Evolutionary conservation across 352 stramenopile species (phyloP).

Genomic region (Pythium rishiriense): DNA sequence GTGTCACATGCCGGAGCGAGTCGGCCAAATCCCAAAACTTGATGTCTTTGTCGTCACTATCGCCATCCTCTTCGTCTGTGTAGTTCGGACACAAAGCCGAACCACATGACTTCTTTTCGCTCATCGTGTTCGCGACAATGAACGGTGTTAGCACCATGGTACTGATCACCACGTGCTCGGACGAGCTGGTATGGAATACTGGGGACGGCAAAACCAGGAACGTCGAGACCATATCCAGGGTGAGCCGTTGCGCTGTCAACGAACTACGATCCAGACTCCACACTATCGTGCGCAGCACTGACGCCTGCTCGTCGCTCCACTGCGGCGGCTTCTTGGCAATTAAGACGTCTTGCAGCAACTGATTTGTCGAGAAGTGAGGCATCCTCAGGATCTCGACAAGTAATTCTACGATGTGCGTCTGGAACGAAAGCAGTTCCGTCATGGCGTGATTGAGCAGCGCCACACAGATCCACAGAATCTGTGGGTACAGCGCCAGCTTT

Average conservation of each 20-base stretch:
- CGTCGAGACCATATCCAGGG: constrained; percentile 25
- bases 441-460: constrained; percentile 64
- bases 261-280: constrained; percentile 29
- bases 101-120: neutral
- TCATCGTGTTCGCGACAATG: constrained; percentile 18
- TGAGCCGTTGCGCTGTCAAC: constrained; percentile 5
- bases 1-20: neutral
- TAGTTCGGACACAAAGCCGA: neutral
- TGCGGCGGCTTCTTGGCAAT: constrained; percentile 47
- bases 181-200: constrained; percentile 34
- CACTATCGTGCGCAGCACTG: constrained; percentile 48
- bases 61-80: neutral
- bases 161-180: constrained; percentile 48
- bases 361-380: constrained; percentile 44
- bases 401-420: constrained; percentile 34
- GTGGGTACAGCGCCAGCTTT: constrained; percentile 68
- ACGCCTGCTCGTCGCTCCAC: constrained; percentile 44
- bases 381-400: constrained; percentile 46
- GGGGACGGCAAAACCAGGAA: constrained; percentile 33
- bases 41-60: neutral
- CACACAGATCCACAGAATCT: constrained; percentile 73
- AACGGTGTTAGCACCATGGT: constrained; percentile 40
- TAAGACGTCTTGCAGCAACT: constrained; percentile 47
- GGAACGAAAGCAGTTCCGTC: constrained; percentile 22
- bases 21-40: neutral